Evolutionary conservation across 306 rosid species (phyloP), one percentile per base, ranked within the genome.

Genomic region (Cucurbita moschata): DNA sequence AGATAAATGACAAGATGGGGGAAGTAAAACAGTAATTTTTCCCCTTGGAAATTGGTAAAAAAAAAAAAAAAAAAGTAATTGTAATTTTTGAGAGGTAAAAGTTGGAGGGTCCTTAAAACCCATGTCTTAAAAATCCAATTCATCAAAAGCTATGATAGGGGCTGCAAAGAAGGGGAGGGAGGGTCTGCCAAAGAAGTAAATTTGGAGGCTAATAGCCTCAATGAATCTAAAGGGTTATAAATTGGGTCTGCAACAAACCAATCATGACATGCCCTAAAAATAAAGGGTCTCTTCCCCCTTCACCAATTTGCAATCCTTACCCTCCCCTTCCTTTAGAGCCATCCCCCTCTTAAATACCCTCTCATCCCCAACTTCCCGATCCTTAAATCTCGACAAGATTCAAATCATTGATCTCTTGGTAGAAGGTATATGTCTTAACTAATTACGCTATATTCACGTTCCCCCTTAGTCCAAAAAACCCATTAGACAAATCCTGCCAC

Each of bases 191-290:
- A 67, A 81, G 74, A 77, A 84, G 85, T 83, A 85, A 83, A 81
- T 85, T 83, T 78, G 81, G 82, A 9, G 74, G 47, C 60, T 70
- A 50, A 70, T 35, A 51, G 57, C 57, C 74, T 35, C 38, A 21
- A 43, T 44, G 72, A 66, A 66, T 70, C 60, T 69, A 82, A 87
- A 84, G 86, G 62, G 84, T 78, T 79, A 80, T 88, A 80, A 88
- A 84, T 84, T 83, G 72, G 71, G 68, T 87, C 96, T 86, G 92
- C 86, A 83, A 60, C 84, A 85, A 75, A 70, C 85, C 91, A 89
- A 88, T 91, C 90, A 91, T 89, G 93, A 89, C 96, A 76, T 81
- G 62, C 86, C 85, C 79, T 84, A 78, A 87, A 70, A 84, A 82
- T 87, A 80, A 85, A 87, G 86, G 81, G 69, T 84, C 83, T 74